Base-by-base conservation (phyloP, 225 moss, liverwort and hornwort species). In the Pseudisothecium myosuroides region DNA sequence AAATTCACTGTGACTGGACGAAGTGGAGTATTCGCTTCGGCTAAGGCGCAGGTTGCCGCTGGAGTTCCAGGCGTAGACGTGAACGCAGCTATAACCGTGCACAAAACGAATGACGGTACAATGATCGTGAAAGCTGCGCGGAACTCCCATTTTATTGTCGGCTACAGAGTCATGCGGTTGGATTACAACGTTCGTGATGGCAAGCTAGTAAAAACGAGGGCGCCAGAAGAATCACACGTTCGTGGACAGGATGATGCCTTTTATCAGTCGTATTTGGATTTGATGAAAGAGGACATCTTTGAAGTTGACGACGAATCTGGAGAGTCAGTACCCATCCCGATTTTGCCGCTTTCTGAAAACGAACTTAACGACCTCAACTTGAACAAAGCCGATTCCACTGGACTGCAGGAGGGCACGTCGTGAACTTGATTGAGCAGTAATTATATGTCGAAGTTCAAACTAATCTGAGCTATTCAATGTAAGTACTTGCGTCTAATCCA, bases 161-260 rank as follows among this genome's bases (percentile, higher is more conserved):
- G 75, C 29, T 88, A 88, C n/a, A 88, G 88, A 88, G 76, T 86
- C 10, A 88, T 88, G 91, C 66, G 91, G 59, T 85, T 91, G 45
- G 91, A 88, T 27, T 88, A 88, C 45, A 76, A 77, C 76, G 14
- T 69, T 69, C 88, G 15, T 69, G 82, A 86, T 34, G 86, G 91
- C 82, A 75, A 54, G 36, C 4, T 66, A 63, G 24, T 14, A 27
- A 11, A 56, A 34, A 34, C 84, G 58, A 47, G 72, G 56, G 15
- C 13, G 59, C 20, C 88, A 18, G 74, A 60, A 81, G 85, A 88
- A 32, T 47, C 54, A 17, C 82, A 75, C 59, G 76, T 88, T 68
- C 82, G 86, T 86, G 88, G 64, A 24, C 66, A 76, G 7, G 88
- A 88, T 52, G 91, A 89, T 81, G 80, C 90, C 45, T 67, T 14